phyloP scores from a whole-genome alignment of 2,329 filamentous ascomycete species.

The Madurella mycetomatis region DNA sequence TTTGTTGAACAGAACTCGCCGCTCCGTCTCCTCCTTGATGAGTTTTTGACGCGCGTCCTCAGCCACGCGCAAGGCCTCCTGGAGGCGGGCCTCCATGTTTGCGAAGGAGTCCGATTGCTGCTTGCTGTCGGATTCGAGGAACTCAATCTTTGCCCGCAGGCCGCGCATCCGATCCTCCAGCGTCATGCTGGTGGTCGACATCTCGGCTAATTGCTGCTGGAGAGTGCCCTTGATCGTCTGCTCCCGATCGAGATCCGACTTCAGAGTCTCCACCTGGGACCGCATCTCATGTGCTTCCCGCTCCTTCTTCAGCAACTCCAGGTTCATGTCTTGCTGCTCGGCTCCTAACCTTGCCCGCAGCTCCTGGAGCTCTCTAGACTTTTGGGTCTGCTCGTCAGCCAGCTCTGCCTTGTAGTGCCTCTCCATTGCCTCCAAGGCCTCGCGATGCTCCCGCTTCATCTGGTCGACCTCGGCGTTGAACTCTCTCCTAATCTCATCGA shows the following conservation, averaged over 20 bases:
- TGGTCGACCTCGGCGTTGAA: constrained; percentile 52
- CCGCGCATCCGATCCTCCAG: constrained; percentile 73
- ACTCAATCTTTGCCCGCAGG: constrained; percentile 77
- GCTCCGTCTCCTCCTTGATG: constrained; percentile 83
- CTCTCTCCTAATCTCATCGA: constrained; percentile 51
- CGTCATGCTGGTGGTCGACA: constrained; percentile 56
- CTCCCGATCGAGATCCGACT: constrained; percentile 56
- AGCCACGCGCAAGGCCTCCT: constrained; percentile 67
- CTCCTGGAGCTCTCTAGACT: constrained; percentile 61
- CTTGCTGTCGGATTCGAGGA: constrained; percentile 84
- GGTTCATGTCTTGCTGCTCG: constrained; percentile 49
- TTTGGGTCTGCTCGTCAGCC: constrained; percentile 57
- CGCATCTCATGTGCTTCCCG: constrained; percentile 49
- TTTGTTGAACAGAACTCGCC: constrained; percentile 91
- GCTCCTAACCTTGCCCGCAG: constrained; percentile 50
- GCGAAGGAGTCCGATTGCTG: constrained; percentile 84
- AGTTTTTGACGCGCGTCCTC: constrained; percentile 74
- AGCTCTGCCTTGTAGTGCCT: constrained; percentile 60
- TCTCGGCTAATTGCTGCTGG: constrained; percentile 52
- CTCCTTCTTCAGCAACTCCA: constrained; percentile 49
- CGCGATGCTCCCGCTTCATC: constrained; percentile 57
- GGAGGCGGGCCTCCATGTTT: constrained; percentile 72
- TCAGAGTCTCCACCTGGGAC: constrained; percentile 43
- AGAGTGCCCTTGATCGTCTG: constrained; percentile 54
- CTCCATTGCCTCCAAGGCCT: constrained; percentile 62